A percentile compares a stretch with the other conserved stretches of the same genome.
Evolutionary conservation across 176 grass and related monocot species (phyloP).

Genomic region (Musa acuminata): DNA sequence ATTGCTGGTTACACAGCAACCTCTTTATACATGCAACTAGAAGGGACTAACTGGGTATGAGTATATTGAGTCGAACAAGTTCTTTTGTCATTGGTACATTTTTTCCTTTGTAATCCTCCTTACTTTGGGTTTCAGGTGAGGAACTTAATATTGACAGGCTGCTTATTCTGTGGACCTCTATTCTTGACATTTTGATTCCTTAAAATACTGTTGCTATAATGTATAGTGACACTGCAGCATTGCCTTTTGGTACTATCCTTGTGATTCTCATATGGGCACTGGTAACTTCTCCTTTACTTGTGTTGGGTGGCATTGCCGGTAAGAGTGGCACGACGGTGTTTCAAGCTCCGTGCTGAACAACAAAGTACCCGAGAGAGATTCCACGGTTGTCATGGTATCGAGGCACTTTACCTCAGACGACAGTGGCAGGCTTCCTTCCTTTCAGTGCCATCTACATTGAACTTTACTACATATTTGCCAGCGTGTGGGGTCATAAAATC

Average conservation of each 20-base stretch:
- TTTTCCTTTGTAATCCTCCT: neutral
- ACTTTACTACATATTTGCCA: too few species aligned
- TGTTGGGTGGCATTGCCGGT: neutral
- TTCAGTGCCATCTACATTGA: too few species aligned
- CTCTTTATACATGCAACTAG: constrained; percentile 8
- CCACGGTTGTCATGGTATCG: neutral
- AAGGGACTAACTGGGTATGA: constrained; percentile 7
- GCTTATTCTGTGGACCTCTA: constrained; percentile 5
- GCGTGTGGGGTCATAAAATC: too few species aligned
- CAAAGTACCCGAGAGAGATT: neutral
- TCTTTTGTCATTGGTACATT: neutral
- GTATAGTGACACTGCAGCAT: neutral
- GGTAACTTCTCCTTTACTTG: constrained; percentile 1
- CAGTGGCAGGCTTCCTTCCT: too few species aligned
- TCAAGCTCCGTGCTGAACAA: neutral
- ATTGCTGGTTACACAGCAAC: constrained; percentile 7
- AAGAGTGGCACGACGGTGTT: neutral
- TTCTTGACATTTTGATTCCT: constrained; percentile 4
- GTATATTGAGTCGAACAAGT: neutral
- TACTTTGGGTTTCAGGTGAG: neutral
- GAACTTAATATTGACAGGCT: too few species aligned
- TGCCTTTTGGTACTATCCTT: neutral
- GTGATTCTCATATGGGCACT: constrained; percentile 3
- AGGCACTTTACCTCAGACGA: neutral
- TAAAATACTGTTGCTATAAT: neutral